Evolutionary conservation across 306 rosid species (phyloP).

Genomic region (Gastrolobium villosum): DNA sequence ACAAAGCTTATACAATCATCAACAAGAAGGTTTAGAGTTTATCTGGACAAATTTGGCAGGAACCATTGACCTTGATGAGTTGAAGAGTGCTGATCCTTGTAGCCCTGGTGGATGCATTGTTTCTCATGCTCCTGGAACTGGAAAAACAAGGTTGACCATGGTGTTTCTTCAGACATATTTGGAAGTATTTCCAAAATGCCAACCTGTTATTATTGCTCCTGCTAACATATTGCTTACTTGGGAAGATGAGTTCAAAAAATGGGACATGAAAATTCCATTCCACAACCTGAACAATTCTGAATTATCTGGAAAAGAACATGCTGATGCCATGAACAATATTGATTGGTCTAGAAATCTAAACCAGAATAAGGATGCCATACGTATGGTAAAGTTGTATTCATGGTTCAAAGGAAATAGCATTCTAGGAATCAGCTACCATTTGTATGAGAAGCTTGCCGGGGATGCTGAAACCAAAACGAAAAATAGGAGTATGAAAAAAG

Average conservation of each 20-base stretch:
- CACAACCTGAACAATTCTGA: constrained; percentile 51
- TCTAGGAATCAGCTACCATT: constrained; percentile 51
- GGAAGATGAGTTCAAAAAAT: constrained; percentile 59
- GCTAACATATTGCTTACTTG: constrained; percentile 50
- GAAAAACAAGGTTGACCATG: constrained; percentile 52
- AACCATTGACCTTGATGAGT: constrained; percentile 30
- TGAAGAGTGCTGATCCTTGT: constrained; percentile 32
- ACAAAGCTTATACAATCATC: constrained; percentile 49
- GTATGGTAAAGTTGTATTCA: constrained; percentile 47
- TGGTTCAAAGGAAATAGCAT: constrained; percentile 52
- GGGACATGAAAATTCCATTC: constrained; percentile 50
- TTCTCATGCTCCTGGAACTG: constrained; percentile 60
- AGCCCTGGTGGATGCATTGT: constrained; percentile 55
- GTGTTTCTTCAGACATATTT: constrained; percentile 52
- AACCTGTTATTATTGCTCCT: constrained; percentile 55
- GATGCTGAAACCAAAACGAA: not conserved
- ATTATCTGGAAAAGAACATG: constrained; percentile 43
- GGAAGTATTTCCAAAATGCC: constrained; percentile 46
- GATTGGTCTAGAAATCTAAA: not conserved
- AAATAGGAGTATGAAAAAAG: not conserved
- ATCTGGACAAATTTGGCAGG: constrained; percentile 54
- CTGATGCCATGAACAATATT: not conserved
- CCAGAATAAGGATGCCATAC: not conserved
- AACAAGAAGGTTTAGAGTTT: constrained; percentile 60
- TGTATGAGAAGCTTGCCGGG: constrained; percentile 48